phyloP scores from a whole-genome alignment of 1,139 yeast species.

The Kodamaea alishanica region DNA sequence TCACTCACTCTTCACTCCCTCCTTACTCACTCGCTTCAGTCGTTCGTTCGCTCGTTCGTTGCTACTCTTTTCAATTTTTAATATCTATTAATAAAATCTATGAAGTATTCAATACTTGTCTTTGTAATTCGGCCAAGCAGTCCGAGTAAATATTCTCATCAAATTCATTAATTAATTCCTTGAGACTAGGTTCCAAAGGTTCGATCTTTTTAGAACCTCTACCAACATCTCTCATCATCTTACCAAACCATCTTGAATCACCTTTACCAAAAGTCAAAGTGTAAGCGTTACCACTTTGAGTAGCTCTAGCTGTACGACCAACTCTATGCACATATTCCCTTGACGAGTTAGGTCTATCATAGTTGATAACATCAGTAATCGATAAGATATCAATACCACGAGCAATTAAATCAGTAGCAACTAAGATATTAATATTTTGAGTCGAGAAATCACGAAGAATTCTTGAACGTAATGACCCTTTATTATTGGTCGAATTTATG shows the following conservation, averaged over 20 bases:
- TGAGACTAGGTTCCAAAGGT: slow-evolving; percentile 21
- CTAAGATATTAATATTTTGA: slow-evolving; percentile 51
- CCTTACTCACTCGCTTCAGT: too few species aligned
- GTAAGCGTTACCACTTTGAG: slow-evolving; percentile 68
- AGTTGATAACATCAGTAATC: slow-evolving; percentile 76
- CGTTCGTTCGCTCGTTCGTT: too few species aligned
- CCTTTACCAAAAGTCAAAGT: slow-evolving; percentile 71
- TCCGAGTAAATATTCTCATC: slow-evolving; percentile 28
- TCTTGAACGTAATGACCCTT: slow-evolving; percentile 38
- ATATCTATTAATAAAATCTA: too few species aligned
- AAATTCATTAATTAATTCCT: slow-evolving; percentile 18
- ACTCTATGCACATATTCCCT: slow-evolving; percentile 94
- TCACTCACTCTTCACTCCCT: too few species aligned
- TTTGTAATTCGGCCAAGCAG: slow-evolving; percentile 25
- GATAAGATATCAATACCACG: slow-evolving; percentile 85
- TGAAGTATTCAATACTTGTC: slow-evolving; percentile 14
- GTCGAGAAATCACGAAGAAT: slow-evolving; percentile 55
- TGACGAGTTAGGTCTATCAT: slow-evolving; percentile 84
- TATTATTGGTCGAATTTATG: slow-evolving; percentile 47
- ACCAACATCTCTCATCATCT: slow-evolving; percentile 43
- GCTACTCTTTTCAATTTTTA: too few species aligned
- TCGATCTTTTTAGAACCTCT: slow-evolving; percentile 24
- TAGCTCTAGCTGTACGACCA: slow-evolving; percentile 96
- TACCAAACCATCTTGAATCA: slow-evolving; percentile 65
- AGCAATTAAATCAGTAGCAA: slow-evolving; percentile 90